Conservation (phyloP, 2,329 filamentous ascomycete genomes). For the Verticillium nubilum region DNA sequence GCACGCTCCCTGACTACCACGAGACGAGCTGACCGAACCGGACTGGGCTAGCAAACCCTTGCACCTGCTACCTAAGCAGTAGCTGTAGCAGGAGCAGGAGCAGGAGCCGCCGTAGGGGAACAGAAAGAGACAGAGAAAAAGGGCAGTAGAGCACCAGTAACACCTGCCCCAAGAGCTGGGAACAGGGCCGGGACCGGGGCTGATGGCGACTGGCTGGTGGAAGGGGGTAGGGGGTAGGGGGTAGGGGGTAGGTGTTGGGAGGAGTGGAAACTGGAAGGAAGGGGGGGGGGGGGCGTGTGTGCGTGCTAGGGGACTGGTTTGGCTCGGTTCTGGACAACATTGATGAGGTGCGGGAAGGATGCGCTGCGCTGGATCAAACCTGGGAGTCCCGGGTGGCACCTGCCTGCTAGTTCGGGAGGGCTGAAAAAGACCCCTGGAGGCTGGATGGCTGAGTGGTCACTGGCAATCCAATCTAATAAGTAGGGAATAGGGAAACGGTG, state of each 20-base stretch:
- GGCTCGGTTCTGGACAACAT: background rate
- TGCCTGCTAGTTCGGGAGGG: constrained; percentile 30
- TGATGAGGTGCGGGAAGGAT: constrained; percentile 3
- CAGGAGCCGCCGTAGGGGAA: background rate
- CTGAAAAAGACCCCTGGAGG: constrained; percentile 21
- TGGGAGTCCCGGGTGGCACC: constrained; percentile 22
- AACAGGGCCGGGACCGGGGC: background rate
- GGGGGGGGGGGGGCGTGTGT: background rate
- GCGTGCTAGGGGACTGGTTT: background rate
- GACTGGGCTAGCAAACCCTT: background rate
- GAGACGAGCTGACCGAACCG: background rate
- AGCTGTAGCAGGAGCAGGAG: background rate
- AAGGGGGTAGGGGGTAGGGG: background rate
- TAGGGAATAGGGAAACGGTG: background rate
- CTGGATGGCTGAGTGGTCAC: background rate
- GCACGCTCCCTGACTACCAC: background rate
- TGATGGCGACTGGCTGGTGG: background rate
- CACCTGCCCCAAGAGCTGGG: background rate
- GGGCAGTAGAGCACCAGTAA: background rate
- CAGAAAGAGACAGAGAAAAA: background rate
- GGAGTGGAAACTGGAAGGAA: background rate
- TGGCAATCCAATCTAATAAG: background rate
- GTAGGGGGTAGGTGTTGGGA: background rate
- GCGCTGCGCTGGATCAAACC: constrained; percentile 6
- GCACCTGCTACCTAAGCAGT: too few species aligned